phyloP scores from a whole-genome alignment of 768 basidiomycete species.

The Hydnomerulius pinastri region DNA sequence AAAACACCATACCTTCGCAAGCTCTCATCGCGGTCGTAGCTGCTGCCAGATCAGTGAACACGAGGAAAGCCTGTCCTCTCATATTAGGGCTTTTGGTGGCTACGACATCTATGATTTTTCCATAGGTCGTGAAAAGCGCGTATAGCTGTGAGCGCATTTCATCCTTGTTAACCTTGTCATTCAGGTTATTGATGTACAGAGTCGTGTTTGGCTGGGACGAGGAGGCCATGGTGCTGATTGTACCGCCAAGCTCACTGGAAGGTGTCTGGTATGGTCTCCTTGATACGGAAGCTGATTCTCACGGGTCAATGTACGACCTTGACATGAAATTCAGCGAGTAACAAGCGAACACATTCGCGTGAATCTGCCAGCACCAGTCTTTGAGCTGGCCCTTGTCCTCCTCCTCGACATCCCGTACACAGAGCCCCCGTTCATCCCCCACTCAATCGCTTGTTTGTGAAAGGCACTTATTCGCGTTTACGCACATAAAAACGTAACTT shows the following conservation, averaged over 20 bases:
- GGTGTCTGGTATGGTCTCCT: not conserved
- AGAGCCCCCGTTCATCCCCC: not conserved
- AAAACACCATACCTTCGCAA: slow-evolving; percentile 90
- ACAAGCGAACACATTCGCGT: no score
- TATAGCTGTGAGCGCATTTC: slow-evolving; percentile 83
- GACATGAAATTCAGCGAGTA: no score
- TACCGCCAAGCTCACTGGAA: no score
- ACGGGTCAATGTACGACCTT: slow-evolving; percentile 7
- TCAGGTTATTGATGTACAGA: slow-evolving; percentile 91
- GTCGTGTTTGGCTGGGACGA: slow-evolving; percentile 80
- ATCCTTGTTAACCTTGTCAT: slow-evolving; percentile 89
- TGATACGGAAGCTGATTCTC: slow-evolving; percentile 25
- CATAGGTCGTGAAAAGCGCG: slow-evolving; percentile 90
- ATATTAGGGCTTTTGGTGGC: slow-evolving; percentile 84
- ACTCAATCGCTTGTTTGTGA: slow-evolving; percentile 7
- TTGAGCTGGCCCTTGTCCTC: slow-evolving; percentile 4
- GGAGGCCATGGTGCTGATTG: slow-evolving; percentile 45
- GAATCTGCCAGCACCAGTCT: no score
- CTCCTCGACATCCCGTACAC: slow-evolving; percentile 7
- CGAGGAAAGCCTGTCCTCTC: slow-evolving; percentile 95
- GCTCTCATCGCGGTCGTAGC: slow-evolving; percentile 93
- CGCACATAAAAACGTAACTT: slow-evolving; percentile 26
- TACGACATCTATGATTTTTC: slow-evolving; percentile 90
- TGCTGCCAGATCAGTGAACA: slow-evolving; percentile 87
- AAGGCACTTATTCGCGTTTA: slow-evolving; percentile 31